These are phyloP conservation scores for Dictyophora rubrovolvata DNA, from an alignment of 768 basidiomycete species.

Conservation along the genomic window DNA sequence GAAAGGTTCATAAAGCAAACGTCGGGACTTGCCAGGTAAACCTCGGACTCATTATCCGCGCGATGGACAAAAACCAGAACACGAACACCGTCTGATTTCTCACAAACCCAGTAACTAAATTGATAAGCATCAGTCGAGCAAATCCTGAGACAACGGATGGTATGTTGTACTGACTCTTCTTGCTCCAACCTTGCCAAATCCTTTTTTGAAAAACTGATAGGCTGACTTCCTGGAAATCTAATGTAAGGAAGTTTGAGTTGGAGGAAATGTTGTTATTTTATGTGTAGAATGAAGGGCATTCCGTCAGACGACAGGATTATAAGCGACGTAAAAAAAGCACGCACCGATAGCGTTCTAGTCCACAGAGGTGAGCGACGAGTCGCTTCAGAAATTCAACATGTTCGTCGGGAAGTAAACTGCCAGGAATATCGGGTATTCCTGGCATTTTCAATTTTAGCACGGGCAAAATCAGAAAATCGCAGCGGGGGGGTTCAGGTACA, in stretches of 20 bases:
- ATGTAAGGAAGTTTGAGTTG: neutral
- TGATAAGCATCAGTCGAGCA: neutral
- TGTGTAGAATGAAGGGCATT: neutral
- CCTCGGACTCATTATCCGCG: conserved; percentile 38
- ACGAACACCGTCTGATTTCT: conserved; percentile 94
- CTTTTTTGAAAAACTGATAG: conserved; percentile 71
- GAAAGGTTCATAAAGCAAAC: neutral
- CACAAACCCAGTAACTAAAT: conserved; percentile 94
- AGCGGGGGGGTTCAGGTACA: neutral
- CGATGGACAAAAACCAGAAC: conserved; percentile 72
- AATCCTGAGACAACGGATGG: neutral
- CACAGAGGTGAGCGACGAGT: conserved; percentile 56
- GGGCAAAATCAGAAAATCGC: neutral
- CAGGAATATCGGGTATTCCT: conserved; percentile 61
- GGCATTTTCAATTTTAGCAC: neutral
- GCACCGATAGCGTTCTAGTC: conserved; percentile 54
- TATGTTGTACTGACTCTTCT: conserved; percentile 54
- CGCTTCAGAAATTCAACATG: conserved; percentile 57
- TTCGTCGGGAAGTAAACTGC: conserved; percentile 40
- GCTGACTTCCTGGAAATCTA: conserved; percentile 94
- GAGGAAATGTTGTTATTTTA: neutral
- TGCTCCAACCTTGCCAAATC: conserved; percentile 70
- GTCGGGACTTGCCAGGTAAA: conserved; percentile 59
- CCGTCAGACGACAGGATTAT: neutral
- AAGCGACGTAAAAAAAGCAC: conserved; percentile 14